phyloP scores from a whole-genome alignment of 495 filamentous ascomycete genomes.

The Penicillium coffeae region DNA sequence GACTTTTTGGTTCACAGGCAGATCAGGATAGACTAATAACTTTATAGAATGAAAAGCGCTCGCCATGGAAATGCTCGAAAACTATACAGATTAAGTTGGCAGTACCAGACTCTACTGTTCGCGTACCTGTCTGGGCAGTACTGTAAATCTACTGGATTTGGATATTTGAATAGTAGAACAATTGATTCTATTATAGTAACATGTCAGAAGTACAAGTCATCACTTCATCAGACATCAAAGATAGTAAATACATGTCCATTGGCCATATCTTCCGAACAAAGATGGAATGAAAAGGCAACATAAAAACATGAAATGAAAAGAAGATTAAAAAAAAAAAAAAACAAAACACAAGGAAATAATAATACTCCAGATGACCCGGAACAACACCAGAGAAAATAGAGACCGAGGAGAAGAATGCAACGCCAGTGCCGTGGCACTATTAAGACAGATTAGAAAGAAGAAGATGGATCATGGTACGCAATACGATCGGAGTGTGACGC shows the following conservation, averaged over 20 bases:
- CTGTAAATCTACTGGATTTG: too few species aligned
- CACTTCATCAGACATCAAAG: conserved; percentile 29
- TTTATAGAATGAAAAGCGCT: background rate
- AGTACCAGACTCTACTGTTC: too few species aligned
- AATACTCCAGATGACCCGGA: conserved; percentile 16
- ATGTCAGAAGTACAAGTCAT: conserved; percentile 23
- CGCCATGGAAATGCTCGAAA: background rate
- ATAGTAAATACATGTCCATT: conserved; percentile 26
- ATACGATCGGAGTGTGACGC: conserved; percentile 37
- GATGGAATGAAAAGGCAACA: conserved; percentile 5
- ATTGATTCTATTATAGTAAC: conserved; percentile 25
- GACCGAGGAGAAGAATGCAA: conserved; percentile 5
- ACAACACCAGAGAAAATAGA: conserved; percentile 5
- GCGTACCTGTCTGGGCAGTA: too few species aligned
- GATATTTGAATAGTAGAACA: conserved; percentile 1
- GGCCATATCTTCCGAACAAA: conserved; percentile 17
- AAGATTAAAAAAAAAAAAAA: conserved; percentile 13
- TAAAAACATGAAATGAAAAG: conserved; percentile 10
- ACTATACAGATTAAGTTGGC: background rate
- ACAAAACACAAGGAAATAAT: conserved; percentile 16
- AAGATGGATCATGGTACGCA: conserved; percentile 10
- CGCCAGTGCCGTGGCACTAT: conserved; percentile 14
- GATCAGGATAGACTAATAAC: background rate
- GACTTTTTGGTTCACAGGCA: background rate
- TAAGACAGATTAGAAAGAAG: conserved; percentile 4